Conservation (phyloP, 306 rosid genomes). For the Ammopiptanthus mongolicus region DNA sequence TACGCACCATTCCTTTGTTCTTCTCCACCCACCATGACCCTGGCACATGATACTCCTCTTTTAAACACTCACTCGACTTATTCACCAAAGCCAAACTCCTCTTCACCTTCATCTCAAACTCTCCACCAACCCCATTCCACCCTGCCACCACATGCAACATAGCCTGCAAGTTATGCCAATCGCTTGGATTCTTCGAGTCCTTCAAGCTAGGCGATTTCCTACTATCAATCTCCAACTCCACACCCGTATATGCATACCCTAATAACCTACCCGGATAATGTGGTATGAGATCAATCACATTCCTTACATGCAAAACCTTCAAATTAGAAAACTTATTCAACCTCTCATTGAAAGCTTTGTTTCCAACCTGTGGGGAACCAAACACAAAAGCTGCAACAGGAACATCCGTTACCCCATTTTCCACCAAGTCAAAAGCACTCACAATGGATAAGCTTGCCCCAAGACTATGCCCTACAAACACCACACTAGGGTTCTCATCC, state of each 20-base stretch:
- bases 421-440: slow-evolving; percentile 54
- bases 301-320: slow-evolving; percentile 45
- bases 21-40: slow-evolving; percentile 69
- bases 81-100: slow-evolving; percentile 67
- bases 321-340: slow-evolving; percentile 19
- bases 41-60: slow-evolving; percentile 36
- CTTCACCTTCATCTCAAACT: slow-evolving; percentile 57
- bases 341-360: slow-evolving; percentile 37
- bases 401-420: slow-evolving; percentile 39
- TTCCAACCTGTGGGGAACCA: slow-evolving; percentile 42
- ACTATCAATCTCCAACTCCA: slow-evolving; percentile 43
- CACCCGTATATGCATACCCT: slow-evolving; percentile 41
- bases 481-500: slow-evolving; percentile 46
- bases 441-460: slow-evolving; percentile 53
- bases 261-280: slow-evolving; percentile 39
- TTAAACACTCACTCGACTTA: slow-evolving; percentile 47
- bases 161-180: slow-evolving; percentile 77
- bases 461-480: slow-evolving; percentile 52
- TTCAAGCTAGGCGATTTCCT: slow-evolving; percentile 47
- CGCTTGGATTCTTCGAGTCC: slow-evolving; percentile 46
- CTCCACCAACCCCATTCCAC: slow-evolving; percentile 49
- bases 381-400: slow-evolving; percentile 51
- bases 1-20: slow-evolving; percentile 53
- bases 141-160: slow-evolving; percentile 70
- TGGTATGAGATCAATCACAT: slow-evolving; percentile 40